These are phyloP conservation scores for Mycena chlorophos DNA, from an alignment of 768 basidiomycete genomes.

Conservation along the genomic window DNA sequence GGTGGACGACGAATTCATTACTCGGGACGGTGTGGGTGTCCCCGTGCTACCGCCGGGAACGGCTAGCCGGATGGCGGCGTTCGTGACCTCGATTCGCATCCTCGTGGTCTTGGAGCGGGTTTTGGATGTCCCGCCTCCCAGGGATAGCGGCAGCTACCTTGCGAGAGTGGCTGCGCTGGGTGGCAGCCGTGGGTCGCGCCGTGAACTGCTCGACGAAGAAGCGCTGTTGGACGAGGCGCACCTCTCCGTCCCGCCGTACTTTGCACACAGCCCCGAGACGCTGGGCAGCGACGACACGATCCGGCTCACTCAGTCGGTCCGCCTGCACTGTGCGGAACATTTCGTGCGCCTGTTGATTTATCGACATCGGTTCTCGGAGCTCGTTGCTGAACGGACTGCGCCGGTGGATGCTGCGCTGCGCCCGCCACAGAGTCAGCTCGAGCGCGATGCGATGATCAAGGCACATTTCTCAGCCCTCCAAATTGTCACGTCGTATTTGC, in stretches of 20 bases:
- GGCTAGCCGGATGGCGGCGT: conserved; percentile 78
- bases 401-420: conserved; percentile 46
- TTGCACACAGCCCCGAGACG: conserved; percentile 80
- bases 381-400: conserved; percentile 64
- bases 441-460: conserved; percentile 74
- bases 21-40: conserved; percentile 62
- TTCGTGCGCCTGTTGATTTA: conserved; percentile 86
- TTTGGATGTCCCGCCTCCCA: conserved; percentile 75
- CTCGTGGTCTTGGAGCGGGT: conserved; percentile 89
- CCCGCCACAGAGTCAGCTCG: conserved; percentile 59
- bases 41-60: conserved; percentile 62
- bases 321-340: conserved; percentile 85
- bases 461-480: conserved; percentile 78
- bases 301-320: conserved; percentile 83
- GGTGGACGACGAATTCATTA: conserved; percentile 88
- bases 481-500: conserved; percentile 79
- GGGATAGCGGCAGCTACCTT: conserved; percentile 71
- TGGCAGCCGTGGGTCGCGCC: conserved; percentile 52
- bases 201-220: conserved; percentile 79
- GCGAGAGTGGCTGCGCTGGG: conserved; percentile 68
- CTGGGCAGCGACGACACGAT: conserved; percentile 84
- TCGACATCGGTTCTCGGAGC: conserved; percentile 80
- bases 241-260: conserved; percentile 67
- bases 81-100: conserved; percentile 72
- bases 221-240: conserved; percentile 78